Evolutionary conservation across 1,284 basidiomycete genomes (phyloP).

Genomic region (Omphalotus olearius): DNA sequence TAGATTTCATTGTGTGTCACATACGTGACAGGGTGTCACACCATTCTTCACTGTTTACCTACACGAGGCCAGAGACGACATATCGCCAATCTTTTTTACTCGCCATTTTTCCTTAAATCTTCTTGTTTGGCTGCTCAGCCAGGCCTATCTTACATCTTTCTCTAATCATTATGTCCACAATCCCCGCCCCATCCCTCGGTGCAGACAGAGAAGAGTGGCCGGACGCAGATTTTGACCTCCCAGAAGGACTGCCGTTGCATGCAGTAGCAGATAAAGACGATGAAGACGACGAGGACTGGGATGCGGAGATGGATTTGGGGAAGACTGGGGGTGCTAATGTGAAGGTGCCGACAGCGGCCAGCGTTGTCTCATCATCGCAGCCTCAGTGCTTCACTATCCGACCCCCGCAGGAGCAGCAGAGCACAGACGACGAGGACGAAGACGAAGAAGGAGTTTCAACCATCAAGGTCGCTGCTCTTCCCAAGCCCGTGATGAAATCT

Average conservation of each 20-base stretch:
- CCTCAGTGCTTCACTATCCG: conserved; percentile 58
- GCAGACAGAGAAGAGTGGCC: conserved; percentile 70
- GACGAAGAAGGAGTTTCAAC: conserved; percentile 77
- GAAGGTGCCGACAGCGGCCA: conserved; percentile 26
- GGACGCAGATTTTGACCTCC: conserved; percentile 79
- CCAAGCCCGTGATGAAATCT: conserved; percentile 31
- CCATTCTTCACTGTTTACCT: conserved; percentile 18
- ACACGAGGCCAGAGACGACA: conserved; percentile 21
- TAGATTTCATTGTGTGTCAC: conserved; percentile 9
- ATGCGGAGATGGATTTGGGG: conserved; percentile 66
- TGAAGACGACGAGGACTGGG: conserved; percentile 74
- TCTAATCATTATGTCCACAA: conserved; percentile 44
- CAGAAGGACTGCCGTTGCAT: conserved; percentile 65
- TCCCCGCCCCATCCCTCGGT: conserved; percentile 53
- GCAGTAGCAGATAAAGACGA: conserved; percentile 60
- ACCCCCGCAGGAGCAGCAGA: conserved; percentile 46
- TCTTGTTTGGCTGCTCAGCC: conserved; percentile 10
- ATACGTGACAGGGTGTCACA: neutral
- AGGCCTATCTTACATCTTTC: conserved; percentile 15
- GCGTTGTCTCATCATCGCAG: conserved; percentile 27
- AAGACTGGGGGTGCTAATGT: conserved; percentile 50
- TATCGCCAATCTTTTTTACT: conserved; percentile 17
- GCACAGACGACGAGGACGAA: conserved; percentile 62
- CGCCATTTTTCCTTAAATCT: conserved; percentile 17
- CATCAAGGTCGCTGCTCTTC: conserved; percentile 63